Percentiles rank a stretch among this genome's conserved stretches.
Conservation (phyloP, 805 yeast species). For the Kluyveromyces aestuarii region DNA sequence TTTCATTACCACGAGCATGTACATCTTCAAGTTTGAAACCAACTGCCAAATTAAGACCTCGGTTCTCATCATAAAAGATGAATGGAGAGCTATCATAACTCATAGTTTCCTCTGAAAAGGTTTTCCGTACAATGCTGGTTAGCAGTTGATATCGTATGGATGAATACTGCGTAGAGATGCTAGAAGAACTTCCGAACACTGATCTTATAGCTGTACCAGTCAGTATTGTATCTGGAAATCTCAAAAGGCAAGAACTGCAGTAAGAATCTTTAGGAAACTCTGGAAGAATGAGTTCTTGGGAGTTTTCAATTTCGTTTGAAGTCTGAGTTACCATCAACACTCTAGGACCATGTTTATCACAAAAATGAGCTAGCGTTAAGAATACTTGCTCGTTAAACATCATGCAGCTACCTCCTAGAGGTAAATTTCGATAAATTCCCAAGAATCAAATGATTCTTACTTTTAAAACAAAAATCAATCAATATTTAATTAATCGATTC, state of each 20-base stretch:
- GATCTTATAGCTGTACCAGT: constrained; percentile 26
- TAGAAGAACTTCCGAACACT: constrained; percentile 20
- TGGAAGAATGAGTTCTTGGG: constrained; percentile 28
- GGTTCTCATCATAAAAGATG: constrained; percentile 50
- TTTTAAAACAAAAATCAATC: not conserved
- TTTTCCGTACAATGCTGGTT: constrained; percentile 51
- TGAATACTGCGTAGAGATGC: constrained; percentile 55
- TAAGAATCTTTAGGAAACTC: constrained; percentile 36
- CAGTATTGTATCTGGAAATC: constrained; percentile 34
- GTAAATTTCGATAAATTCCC: not conserved
- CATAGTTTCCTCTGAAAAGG: constrained; percentile 59
- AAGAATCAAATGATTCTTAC: not conserved
- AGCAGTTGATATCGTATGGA: constrained; percentile 43
- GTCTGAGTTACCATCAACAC: constrained; percentile 54
- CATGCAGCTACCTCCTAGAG: not conserved
- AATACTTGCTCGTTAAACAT: not conserved
- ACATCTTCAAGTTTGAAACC: constrained; percentile 55
- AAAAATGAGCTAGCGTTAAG: constrained; percentile 57
- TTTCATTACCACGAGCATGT: constrained; percentile 65
- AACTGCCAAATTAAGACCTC: constrained; percentile 52
- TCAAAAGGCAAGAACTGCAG: constrained; percentile 54
- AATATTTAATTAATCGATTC: too few species aligned
- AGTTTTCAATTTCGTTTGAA: constrained; percentile 15
- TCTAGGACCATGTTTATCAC: constrained; percentile 72
- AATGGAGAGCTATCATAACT: constrained; percentile 51